A percentile compares a stretch with the other conserved stretches of the same genome.
phyloP scores from a whole-genome alignment of 495 filamentous ascomycete species.

The Amniculicola lignicola region DNA sequence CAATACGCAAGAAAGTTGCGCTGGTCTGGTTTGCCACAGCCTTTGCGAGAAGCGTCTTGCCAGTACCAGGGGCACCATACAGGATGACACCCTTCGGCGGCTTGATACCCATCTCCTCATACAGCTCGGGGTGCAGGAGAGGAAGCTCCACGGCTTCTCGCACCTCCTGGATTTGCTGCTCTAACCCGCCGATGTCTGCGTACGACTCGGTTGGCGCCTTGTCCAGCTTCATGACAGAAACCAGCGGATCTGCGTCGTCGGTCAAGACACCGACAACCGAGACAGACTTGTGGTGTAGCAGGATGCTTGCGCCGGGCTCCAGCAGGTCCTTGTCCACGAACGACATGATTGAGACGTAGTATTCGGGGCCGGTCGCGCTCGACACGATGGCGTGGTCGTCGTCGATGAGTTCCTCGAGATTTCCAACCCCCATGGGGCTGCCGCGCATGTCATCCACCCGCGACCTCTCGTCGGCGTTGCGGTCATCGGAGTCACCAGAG shows the following conservation, averaged over 20 bases:
- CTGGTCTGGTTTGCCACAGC: conserved; percentile 98
- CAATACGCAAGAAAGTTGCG: conserved; percentile 96
- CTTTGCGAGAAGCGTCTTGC: conserved; percentile 96
- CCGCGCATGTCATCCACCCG: conserved; percentile 98
- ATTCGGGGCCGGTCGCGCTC: conserved; percentile 94
- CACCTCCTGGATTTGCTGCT: conserved; percentile 95
- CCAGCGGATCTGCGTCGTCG: conserved; percentile 91
- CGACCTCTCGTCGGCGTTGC: conserved; percentile 91
- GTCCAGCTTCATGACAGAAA: conserved; percentile 99
- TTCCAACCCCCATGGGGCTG: conserved; percentile 97
- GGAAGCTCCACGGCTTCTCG: conserved; percentile 95
- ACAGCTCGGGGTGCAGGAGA: conserved; percentile 92
- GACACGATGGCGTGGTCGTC: conserved; percentile 99
- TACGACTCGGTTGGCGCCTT: conserved; percentile 98
- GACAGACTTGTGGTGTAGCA: conserved; percentile 96
- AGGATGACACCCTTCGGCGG: conserved; percentile 99
- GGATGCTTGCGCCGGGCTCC: conserved; percentile 91
- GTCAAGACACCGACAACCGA: conserved; percentile 97
- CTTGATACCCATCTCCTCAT: conserved; percentile 99
- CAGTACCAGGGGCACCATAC: conserved; percentile 94
- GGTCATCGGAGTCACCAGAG: conserved; percentile 66
- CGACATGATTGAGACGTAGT: conserved; percentile 99
- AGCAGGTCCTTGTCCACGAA: conserved; percentile 99
- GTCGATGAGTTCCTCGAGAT: conserved; percentile 98
- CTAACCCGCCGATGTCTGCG: conserved; percentile 95